These are phyloP conservation scores for Fusarium devonianum DNA, from an alignment of 2,329 filamentous ascomycete species.

Conservation along the genomic window DNA sequence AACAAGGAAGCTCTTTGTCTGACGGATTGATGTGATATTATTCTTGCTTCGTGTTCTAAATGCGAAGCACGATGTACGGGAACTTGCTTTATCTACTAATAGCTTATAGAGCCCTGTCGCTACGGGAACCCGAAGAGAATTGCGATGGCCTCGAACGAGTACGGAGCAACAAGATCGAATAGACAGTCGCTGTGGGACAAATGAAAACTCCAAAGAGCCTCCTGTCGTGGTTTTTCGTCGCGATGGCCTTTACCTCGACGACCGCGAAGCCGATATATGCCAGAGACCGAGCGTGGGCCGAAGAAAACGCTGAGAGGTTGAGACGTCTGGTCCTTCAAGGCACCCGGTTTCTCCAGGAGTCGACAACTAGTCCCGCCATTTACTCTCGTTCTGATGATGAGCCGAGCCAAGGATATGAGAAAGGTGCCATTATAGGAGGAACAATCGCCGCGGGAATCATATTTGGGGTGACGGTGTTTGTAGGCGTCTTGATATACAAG, in stretches of 20 bases:
- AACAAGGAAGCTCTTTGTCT: slow-evolving; percentile 24
- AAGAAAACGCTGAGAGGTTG: slow-evolving; percentile 9
- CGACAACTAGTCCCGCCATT: neutral
- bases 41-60: slow-evolving; percentile 10
- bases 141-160: slow-evolving; percentile 10
- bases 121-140: neutral
- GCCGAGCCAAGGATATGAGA: slow-evolving; percentile 2
- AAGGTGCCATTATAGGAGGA: slow-evolving; percentile 31
- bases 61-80: neutral
- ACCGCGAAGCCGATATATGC: slow-evolving; percentile 17
- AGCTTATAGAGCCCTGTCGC: slow-evolving; percentile 5
- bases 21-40: slow-evolving; percentile 9
- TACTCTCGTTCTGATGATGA: slow-evolving; percentile 1
- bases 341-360: neutral
- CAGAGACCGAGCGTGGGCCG: neutral
- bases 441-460: slow-evolving; percentile 28
- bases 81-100: neutral
- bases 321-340: slow-evolving; percentile 1
- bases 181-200: slow-evolving; percentile 3
- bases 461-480: slow-evolving; percentile 25
- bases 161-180: slow-evolving; percentile 14
- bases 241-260: neutral
- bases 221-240: slow-evolving; percentile 7
- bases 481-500: slow-evolving; percentile 28
- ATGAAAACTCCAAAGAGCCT: slow-evolving; percentile 9